These are phyloP conservation scores for Colletotrichum sp. DNA, from an alignment of 2,329 filamentous ascomycete genomes.

Conservation along the genomic window DNA sequence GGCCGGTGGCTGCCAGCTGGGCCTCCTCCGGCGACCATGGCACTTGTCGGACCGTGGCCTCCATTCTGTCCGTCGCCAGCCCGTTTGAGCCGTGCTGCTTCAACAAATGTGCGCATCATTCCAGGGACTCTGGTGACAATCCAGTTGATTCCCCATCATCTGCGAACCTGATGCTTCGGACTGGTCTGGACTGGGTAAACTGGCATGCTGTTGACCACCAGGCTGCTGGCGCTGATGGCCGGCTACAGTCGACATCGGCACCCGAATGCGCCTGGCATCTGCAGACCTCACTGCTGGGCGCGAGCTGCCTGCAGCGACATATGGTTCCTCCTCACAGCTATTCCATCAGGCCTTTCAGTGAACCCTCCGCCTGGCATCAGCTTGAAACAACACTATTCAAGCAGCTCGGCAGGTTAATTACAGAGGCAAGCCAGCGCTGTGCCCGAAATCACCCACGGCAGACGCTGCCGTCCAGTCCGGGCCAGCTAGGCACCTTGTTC, in stretches of 20 bases:
- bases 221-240: neutral
- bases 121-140: neutral
- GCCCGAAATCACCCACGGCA: neutral
- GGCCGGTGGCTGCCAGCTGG: slow-evolving; percentile 5
- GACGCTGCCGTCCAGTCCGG: slow-evolving; percentile 4
- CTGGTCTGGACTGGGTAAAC: neutral
- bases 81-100: neutral
- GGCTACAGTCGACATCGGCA: neutral
- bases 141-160: neutral
- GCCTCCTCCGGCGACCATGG: neutral
- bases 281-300: neutral
- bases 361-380: neutral
- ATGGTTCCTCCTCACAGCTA: neutral
- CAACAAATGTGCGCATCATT: neutral
- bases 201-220: neutral
- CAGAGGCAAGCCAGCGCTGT: neutral
- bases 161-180: neutral
- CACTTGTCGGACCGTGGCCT: neutral
- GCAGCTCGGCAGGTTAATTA: neutral
- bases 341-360: neutral
- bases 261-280: neutral
- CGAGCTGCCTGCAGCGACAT: neutral
- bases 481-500: neutral
- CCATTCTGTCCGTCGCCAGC: neutral
- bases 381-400: neutral